These are phyloP conservation scores for Craterostigma plantagineum DNA, from an alignment of 257 asterid genomes.

Conservation along the genomic window DNA sequence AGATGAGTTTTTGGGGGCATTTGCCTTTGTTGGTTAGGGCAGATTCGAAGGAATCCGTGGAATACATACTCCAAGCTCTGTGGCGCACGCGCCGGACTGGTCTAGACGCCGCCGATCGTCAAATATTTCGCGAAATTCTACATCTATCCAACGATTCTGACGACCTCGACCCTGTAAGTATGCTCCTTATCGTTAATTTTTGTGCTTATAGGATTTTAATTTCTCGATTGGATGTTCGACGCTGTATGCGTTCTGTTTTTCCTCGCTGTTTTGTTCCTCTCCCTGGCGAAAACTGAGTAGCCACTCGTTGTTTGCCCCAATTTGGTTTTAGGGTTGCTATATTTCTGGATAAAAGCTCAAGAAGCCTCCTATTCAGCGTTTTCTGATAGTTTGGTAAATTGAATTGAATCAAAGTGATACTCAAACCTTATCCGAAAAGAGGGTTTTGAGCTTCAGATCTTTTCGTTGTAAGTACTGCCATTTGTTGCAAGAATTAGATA, in stretches of 20 bases:
- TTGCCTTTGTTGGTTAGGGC: constrained; percentile 58
- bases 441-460: too few relatives aligned
- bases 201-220: neutral
- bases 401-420: too few relatives aligned
- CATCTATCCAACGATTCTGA: constrained; percentile 42
- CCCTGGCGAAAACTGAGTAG: too few relatives aligned
- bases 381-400: too few relatives aligned
- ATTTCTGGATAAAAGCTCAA: too few relatives aligned
- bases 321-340: too few relatives aligned
- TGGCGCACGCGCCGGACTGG: constrained; percentile 84
- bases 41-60: constrained; percentile 62
- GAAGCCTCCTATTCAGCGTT: too few relatives aligned
- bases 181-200: neutral
- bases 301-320: too few relatives aligned
- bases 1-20: constrained; percentile 34
- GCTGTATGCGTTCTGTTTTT: neutral
- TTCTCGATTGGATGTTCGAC: neutral
- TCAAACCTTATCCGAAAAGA: too few relatives aligned
- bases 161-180: constrained; percentile 56
- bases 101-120: constrained; percentile 59
- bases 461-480: too few relatives aligned
- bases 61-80: constrained; percentile 61
- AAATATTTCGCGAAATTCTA: constrained; percentile 49
- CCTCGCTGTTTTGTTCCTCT: too few relatives aligned
- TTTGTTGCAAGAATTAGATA: too few relatives aligned